Conservation (phyloP, 345 rosid species). For the Cardamine resedifolia region DNA sequence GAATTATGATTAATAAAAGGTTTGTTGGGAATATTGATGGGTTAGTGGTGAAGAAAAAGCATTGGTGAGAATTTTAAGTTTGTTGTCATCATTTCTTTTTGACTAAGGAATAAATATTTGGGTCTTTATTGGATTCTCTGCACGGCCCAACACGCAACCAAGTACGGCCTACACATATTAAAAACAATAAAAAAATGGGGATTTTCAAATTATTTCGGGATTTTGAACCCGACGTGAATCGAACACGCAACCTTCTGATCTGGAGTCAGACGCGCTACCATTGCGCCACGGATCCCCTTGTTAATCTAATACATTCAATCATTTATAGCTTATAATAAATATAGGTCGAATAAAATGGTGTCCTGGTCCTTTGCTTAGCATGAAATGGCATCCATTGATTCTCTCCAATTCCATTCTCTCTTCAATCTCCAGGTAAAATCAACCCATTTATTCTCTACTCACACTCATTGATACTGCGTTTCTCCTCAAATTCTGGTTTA, state of each 20-base stretch:
- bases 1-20: background rate
- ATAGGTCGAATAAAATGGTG: background rate
- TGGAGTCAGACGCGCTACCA: constrained; percentile 99
- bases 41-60: constrained; percentile 28
- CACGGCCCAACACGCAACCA: constrained; percentile 18
- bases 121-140: constrained; percentile 14
- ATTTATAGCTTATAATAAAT: rapidly evolving
- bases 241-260: constrained; percentile 99
- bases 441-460: background rate
- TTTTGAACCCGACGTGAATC: constrained; percentile 91
- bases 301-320: rapidly evolving
- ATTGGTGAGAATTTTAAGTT: background rate
- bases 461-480: background rate
- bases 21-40: constrained; percentile 1
- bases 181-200: background rate
- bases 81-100: constrained; percentile 24
- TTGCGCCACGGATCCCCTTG: constrained; percentile 93
- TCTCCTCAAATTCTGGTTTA: background rate
- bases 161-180: background rate
- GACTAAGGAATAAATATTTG: constrained; percentile 28
- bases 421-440: constrained; percentile 38
- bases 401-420: constrained; percentile 43
- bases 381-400: constrained; percentile 51
- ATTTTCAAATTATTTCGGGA: background rate
- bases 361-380: constrained; percentile 3